These are phyloP conservation scores for Brassica juncea DNA, from an alignment of 345 rosid genomes.

Conservation along the genomic window DNA sequence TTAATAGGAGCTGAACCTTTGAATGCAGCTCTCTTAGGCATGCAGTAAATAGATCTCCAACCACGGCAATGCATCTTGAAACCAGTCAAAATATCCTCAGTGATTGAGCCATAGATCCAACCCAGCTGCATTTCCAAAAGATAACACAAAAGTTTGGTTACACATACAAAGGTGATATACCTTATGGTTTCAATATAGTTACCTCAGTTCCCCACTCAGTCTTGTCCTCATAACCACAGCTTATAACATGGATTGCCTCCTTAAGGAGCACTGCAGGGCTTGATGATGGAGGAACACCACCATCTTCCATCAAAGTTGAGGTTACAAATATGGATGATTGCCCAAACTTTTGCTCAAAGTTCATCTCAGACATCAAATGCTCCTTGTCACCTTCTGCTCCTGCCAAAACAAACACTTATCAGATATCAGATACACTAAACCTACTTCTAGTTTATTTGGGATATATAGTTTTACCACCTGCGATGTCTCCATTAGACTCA, in stretches of 20 bases:
- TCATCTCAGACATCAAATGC: constrained; percentile 84
- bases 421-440: not conserved
- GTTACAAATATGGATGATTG: constrained; percentile 90
- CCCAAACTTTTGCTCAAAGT: constrained; percentile 89
- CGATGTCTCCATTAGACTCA: constrained; percentile 49
- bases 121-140: constrained; percentile 63
- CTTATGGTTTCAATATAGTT: constrained; percentile 17
- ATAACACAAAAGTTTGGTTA: constrained; percentile 24
- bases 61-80: constrained; percentile 99
- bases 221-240: constrained; percentile 96
- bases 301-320: constrained; percentile 91
- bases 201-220: constrained; percentile 99
- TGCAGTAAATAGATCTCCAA: constrained; percentile 96
- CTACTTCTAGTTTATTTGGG: constrained; percentile 4
- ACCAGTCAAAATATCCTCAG: constrained; percentile 94
- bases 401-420: constrained; percentile 18
- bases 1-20: constrained; percentile 98
- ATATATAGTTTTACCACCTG: constrained; percentile 52
- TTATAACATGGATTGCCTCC: constrained; percentile 97
- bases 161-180: not conserved
- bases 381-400: constrained; percentile 77
- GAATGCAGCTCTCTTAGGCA: constrained; percentile 89
- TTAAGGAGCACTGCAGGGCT: constrained; percentile 93
- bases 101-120: constrained; percentile 97
- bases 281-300: constrained; percentile 96